A percentile compares a stretch with the other conserved stretches of the same genome.
These are phyloP conservation scores for Amoebophrya sp. DNA, from an alignment of 169 alveolate species.

Conservation along the genomic window DNA sequence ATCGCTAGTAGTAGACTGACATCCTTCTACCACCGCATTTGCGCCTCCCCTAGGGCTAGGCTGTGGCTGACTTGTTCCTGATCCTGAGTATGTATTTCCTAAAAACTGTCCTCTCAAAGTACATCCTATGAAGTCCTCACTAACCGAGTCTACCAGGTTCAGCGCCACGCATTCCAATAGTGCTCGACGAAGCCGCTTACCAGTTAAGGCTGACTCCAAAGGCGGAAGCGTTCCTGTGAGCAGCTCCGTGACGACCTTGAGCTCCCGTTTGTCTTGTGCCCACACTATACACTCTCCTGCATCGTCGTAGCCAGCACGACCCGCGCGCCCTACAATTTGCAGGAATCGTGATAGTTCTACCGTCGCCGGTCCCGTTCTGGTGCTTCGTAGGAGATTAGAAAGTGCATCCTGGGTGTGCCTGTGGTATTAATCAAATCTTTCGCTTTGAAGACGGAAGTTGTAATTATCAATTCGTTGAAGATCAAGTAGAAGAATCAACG, in stretches of 20 bases:
- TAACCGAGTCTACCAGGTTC: neutral
- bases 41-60: no score
- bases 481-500: no score
- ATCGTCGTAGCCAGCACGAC: conserved; percentile 46
- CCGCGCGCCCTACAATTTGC: conserved; percentile 64
- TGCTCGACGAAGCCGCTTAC: neutral
- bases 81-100: no score
- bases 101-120: neutral
- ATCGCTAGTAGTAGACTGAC: no score
- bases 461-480: no score
- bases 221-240: neutral
- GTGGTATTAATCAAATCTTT: no score
- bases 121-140: neutral
- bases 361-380: neutral
- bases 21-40: no score
- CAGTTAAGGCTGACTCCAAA: neutral
- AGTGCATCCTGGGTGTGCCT: no score
- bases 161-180: conserved; percentile 20
- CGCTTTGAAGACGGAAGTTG: no score
- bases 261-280: neutral
- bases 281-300: neutral
- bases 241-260: neutral
- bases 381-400: no score
- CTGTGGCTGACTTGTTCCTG: no score
- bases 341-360: neutral